Evolutionary conservation across 495 filamentous ascomycete genomes (phyloP).

Genomic region (Daldinia bambusicola): DNA sequence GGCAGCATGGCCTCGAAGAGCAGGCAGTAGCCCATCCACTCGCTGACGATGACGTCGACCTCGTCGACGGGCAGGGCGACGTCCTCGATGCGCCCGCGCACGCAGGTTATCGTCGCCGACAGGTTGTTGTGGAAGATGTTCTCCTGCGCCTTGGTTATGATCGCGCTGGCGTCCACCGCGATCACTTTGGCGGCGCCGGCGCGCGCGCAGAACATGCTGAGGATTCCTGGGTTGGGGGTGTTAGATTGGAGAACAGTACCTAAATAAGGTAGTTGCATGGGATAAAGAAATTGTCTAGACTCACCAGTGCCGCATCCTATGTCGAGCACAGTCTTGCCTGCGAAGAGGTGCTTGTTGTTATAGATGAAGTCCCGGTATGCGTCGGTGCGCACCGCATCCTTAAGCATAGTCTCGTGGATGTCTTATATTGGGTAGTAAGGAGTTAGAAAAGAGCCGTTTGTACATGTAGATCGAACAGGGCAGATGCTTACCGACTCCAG

Average conservation of each 20-base stretch:
- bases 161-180: slow-evolving; percentile 96
- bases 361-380: slow-evolving; percentile 98
- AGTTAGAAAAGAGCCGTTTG: background rate
- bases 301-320: slow-evolving; percentile 90
- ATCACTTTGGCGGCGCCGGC: slow-evolving; percentile 95
- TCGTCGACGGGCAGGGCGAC: slow-evolving; percentile 85
- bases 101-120: slow-evolving; percentile 82
- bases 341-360: slow-evolving; percentile 95
- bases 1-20: slow-evolving; percentile 99
- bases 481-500: slow-evolving; percentile 46
- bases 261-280: background rate
- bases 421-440: slow-evolving; percentile 54
- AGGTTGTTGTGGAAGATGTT: slow-evolving; percentile 91
- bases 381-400: slow-evolving; percentile 93
- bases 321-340: slow-evolving; percentile 96
- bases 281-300: background rate
- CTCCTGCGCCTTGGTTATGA: slow-evolving; percentile 92
- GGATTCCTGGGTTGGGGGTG: slow-evolving; percentile 52
- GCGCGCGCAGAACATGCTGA: slow-evolving; percentile 90
- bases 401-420: slow-evolving; percentile 94
- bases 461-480: background rate
- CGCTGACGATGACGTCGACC: slow-evolving; percentile 98
- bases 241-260: slow-evolving; percentile 40
- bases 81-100: slow-evolving; percentile 98
- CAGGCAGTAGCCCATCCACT: slow-evolving; percentile 99